phyloP scores from a whole-genome alignment of 1,139 yeast species.

The Geotrichum macrosporum region DNA sequence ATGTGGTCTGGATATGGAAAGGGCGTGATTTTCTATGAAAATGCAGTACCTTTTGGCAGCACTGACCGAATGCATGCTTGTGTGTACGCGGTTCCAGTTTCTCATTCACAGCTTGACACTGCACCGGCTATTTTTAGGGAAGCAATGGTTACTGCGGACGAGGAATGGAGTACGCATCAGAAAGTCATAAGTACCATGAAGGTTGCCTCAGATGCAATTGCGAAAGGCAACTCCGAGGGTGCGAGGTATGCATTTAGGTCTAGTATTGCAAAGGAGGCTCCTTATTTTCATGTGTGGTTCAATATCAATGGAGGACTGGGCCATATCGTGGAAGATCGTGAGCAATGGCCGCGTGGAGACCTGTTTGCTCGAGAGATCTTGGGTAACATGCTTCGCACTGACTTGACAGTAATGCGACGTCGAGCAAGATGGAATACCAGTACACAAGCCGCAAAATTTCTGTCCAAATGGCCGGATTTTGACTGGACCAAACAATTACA shows the following conservation, averaged over 20 bases:
- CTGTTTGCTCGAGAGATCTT: slow-evolving; percentile 45
- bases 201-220: slow-evolving; percentile 30
- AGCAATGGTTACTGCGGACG: slow-evolving; percentile 41
- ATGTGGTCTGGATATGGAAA: slow-evolving; percentile 39
- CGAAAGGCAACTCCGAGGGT: slow-evolving; percentile 22
- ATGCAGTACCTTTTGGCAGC: slow-evolving; percentile 32
- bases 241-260: slow-evolving; percentile 37
- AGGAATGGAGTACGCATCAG: slow-evolving; percentile 43
- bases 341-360: slow-evolving; percentile 46
- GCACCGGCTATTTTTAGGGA: slow-evolving; percentile 44
- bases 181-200: slow-evolving; percentile 39
- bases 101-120: slow-evolving; percentile 26
- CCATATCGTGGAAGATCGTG: slow-evolving; percentile 45
- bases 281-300: slow-evolving; percentile 51
- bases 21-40: slow-evolving; percentile 46
- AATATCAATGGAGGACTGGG: slow-evolving; percentile 47
- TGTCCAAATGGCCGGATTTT: slow-evolving; percentile 32
- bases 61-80: slow-evolving; percentile 40
- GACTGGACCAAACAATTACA: slow-evolving; percentile 34
- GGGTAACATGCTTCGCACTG: slow-evolving; percentile 44
- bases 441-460: slow-evolving; percentile 23
- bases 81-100: slow-evolving; percentile 45
- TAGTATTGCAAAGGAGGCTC: slow-evolving; percentile 46
- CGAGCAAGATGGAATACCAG: slow-evolving; percentile 34
- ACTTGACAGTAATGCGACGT: slow-evolving; percentile 35